A percentile compares a stretch with the other conserved stretches of the same genome.
phyloP scores from a whole-genome alignment of 129 eudicot species.

The Centella asiatica region DNA sequence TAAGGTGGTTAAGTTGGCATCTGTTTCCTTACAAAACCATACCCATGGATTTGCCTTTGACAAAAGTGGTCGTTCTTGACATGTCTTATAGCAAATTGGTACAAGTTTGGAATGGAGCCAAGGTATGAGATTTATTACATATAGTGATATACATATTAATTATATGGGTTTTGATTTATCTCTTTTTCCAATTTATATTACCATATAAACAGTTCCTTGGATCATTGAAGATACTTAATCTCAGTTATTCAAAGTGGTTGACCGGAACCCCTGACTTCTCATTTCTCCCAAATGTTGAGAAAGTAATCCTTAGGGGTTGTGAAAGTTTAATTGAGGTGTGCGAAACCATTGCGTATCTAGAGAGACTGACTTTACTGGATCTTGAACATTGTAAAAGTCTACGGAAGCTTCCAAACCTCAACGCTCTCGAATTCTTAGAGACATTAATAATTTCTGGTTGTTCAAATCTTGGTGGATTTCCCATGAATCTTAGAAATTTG shows the following conservation, averaged over 20 bases:
- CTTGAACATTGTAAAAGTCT: constrained; percentile 16
- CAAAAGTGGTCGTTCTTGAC: constrained; percentile 14
- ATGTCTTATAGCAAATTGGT: background rate
- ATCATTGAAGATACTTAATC: constrained; percentile 14
- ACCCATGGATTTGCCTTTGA: constrained; percentile 10
- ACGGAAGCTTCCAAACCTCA: constrained; percentile 7
- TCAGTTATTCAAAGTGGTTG: constrained; percentile 8
- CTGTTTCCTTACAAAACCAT: background rate
- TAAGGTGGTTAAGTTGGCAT: constrained; percentile 20
- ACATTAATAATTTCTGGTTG: constrained; percentile 23
- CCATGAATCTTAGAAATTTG: background rate
- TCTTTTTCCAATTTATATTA: no score
- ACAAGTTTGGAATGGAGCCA: background rate
- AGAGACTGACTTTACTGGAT: constrained; percentile 9
- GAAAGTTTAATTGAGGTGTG: constrained; percentile 13
- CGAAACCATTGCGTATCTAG: constrained; percentile 13
- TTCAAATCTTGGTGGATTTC: constrained; percentile 8
- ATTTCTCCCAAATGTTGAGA: constrained; percentile 10
- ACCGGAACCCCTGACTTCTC: no score
- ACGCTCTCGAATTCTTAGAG: constrained; percentile 4
- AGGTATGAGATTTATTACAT: background rate
- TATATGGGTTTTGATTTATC: no score
- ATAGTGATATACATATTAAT: no score
- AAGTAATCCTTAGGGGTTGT: constrained; percentile 5
- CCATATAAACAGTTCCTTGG: constrained; percentile 17